Base-by-base conservation (phyloP, 176 grass and related monocot species). In the Guadua angustifolia region DNA sequence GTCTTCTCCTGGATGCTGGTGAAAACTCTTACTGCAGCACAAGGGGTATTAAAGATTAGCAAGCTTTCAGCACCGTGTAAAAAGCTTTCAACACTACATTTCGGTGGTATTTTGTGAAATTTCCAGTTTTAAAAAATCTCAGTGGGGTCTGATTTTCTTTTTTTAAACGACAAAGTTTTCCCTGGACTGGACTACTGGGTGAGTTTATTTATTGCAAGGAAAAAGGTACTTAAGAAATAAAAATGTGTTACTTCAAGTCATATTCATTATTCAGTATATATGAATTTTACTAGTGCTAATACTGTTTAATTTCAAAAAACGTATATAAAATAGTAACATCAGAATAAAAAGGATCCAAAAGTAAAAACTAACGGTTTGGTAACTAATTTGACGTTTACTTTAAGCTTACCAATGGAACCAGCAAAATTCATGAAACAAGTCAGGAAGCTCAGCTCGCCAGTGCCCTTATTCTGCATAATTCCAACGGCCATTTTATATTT, bases 371-470 rank as follows among this genome's bases (percentile, higher is more conserved):
- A 52, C 15, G 60, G 42, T 58, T 16, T 88, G 45, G 35, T 66
- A 74, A 63, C 25, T 47, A 75, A 60, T 66, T 79, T 68, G 75
- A 10, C 60, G 79, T 59, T 5, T 73, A 65, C 46, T 25, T 75
- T 36, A 75, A 65, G 57, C 80, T 81, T 84, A 98, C 95, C 95
- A 21, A 98, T 85, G 65, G 93, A 95, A 81, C 96, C 96, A 87
- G 75, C 91, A 74, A 90, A 95, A 69, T 98, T 98, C 96, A 98
- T 95, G 35, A 98, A 87, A 83, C 87, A 98, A 55, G 96, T 98
- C 63, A 98, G 86, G 83, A 94, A 95, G 74, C 93, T 95, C 39
- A 98, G 70, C 80, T 95, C 88, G 51, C 93, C 96, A 71, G 96
- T 98, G 74, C 89, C 91, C 80, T 98, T 98, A 80, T 95, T 95